Percentiles rank a stretch among this genome's conserved stretches.
phyloP scores from a whole-genome alignment of 192 early-diverging fungal species.

The Podila horticola region DNA sequence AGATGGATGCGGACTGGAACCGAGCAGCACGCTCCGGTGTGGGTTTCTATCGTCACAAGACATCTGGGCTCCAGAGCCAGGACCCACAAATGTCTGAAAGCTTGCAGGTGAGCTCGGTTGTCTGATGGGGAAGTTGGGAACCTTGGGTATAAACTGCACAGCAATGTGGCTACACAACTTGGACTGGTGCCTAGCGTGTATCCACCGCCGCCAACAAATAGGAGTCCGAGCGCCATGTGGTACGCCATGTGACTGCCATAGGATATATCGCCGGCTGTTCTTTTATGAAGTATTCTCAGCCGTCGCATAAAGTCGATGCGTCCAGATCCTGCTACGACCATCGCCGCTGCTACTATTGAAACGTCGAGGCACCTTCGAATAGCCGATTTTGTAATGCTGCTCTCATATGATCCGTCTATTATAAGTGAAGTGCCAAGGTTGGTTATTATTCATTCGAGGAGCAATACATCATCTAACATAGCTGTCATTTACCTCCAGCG shows the following conservation, averaged over 20 bases:
- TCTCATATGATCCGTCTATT: slow-evolving; percentile 62
- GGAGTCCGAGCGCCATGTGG: slow-evolving; percentile 80
- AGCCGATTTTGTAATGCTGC: slow-evolving; percentile 71
- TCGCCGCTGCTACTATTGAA: slow-evolving; percentile 63
- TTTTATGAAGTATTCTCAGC: slow-evolving; percentile 65
- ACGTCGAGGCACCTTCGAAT: slow-evolving; percentile 78
- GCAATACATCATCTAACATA: slow-evolving; percentile 2
- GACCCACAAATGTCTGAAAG: slow-evolving; percentile 83
- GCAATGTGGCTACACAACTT: slow-evolving; percentile 70
- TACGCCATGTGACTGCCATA: slow-evolving; percentile 81
- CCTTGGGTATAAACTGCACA: slow-evolving; percentile 76
- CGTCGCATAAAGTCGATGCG: slow-evolving; percentile 68
- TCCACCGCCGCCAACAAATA: slow-evolving; percentile 77
- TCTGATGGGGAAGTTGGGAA: slow-evolving; percentile 65
- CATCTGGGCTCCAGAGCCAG: slow-evolving; percentile 76
- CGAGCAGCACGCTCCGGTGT: slow-evolving; percentile 58
- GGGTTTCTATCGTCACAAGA: slow-evolving; percentile 74
- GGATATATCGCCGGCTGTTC: slow-evolving; percentile 54
- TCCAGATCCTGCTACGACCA: slow-evolving; percentile 88
- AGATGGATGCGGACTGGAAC: slow-evolving; percentile 65
- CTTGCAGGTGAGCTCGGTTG: slow-evolving; percentile 78
- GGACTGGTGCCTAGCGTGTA: slow-evolving; percentile 75
- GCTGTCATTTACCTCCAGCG: slow-evolving; percentile 49
- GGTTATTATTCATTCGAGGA: background rate
- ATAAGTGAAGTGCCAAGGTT: background rate